These are phyloP conservation scores for Lecanicillium sp. DNA, from an alignment of 2,329 filamentous ascomycete genomes.

Conservation along the genomic window DNA sequence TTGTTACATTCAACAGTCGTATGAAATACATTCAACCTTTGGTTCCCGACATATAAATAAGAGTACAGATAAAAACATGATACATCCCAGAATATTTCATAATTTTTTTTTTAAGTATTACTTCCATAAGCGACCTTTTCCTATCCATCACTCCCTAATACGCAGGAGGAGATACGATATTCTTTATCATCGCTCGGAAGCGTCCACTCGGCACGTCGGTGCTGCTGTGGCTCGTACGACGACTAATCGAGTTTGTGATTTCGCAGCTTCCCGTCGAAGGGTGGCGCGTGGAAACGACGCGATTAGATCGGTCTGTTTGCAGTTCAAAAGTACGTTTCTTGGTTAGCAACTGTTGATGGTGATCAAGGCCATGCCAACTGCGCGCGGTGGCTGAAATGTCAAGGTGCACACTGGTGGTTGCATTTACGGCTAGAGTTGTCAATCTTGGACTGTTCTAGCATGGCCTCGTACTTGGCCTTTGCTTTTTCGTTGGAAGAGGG, in stretches of 20 bases:
- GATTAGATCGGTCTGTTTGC: conserved; percentile 9
- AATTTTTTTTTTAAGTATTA: no score
- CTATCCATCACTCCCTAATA: conserved; percentile 5
- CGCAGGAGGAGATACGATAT: conserved; percentile 8
- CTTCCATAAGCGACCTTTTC: no score
- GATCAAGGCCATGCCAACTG: not conserved
- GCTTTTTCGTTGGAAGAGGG: conserved; percentile 1
- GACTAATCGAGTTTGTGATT: conserved; percentile 9
- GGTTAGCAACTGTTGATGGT: not conserved
- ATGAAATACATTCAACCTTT: no score
- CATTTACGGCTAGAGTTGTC: conserved; percentile 8
- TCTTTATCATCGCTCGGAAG: conserved; percentile 9
- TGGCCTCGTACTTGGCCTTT: conserved; percentile 7
- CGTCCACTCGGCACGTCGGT: conserved; percentile 4
- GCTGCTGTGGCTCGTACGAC: conserved; percentile 9
- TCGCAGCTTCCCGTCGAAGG: conserved; percentile 10
- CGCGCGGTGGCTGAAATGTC: not conserved
- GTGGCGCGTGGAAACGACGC: conserved; percentile 8
- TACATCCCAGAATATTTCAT: no score
- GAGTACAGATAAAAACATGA: no score
- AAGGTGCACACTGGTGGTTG: not conserved
- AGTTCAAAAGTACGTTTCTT: not conserved
- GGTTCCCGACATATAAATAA: no score
- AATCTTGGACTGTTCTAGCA: conserved; percentile 8
- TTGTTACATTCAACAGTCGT: no score